A percentile compares a stretch with the other conserved stretches of the same genome.
phyloP scores from a whole-genome alignment of 2,329 filamentous ascomycete genomes.

The Nemania diffusa region DNA sequence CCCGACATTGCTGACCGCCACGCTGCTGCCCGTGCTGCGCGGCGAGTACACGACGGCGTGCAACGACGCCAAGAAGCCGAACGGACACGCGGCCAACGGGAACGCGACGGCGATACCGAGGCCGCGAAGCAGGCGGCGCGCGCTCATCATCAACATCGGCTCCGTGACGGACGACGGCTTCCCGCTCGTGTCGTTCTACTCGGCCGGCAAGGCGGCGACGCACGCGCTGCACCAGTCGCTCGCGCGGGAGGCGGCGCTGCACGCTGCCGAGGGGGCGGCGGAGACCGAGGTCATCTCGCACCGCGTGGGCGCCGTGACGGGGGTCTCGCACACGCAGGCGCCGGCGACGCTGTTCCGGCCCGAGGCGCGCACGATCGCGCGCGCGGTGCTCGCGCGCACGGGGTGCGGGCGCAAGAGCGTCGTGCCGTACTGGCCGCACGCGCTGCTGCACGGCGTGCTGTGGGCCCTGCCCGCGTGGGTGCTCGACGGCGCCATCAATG shows the following conservation, averaged over 20 bases:
- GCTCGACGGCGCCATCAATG: slow-evolving; percentile 20
- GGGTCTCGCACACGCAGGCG: slow-evolving; percentile 23
- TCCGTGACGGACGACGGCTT: slow-evolving; percentile 38
- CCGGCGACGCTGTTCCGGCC: slow-evolving; percentile 35
- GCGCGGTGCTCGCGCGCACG: slow-evolving; percentile 34
- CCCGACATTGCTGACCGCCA: slow-evolving; percentile 35
- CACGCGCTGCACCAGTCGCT: slow-evolving; percentile 35
- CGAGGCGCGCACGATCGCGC: slow-evolving; percentile 35
- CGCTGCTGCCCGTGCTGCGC: slow-evolving; percentile 38
- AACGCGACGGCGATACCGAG: too few relatives aligned
- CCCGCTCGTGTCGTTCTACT: slow-evolving; percentile 41
- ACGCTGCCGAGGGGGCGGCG: slow-evolving; percentile 21
- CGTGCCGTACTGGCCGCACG: slow-evolving; percentile 41
- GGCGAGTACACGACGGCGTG: too few relatives aligned
- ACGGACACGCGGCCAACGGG: background rate
- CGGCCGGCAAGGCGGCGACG: slow-evolving; percentile 36
- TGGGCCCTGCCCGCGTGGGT: slow-evolving; percentile 12
- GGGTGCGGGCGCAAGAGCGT: slow-evolving; percentile 37
- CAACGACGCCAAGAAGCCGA: background rate
- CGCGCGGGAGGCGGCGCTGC: slow-evolving; percentile 53
- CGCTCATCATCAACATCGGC: slow-evolving; percentile 41
- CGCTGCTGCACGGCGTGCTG: slow-evolving; percentile 32
- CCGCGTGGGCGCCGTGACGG: slow-evolving; percentile 39
- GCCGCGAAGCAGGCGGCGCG: slow-evolving; percentile 8
- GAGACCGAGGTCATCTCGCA: slow-evolving; percentile 35